These are phyloP conservation scores for Pseudopyricularia javanii DNA, from an alignment of 2,329 filamentous ascomycete genomes.

Conservation along the genomic window DNA sequence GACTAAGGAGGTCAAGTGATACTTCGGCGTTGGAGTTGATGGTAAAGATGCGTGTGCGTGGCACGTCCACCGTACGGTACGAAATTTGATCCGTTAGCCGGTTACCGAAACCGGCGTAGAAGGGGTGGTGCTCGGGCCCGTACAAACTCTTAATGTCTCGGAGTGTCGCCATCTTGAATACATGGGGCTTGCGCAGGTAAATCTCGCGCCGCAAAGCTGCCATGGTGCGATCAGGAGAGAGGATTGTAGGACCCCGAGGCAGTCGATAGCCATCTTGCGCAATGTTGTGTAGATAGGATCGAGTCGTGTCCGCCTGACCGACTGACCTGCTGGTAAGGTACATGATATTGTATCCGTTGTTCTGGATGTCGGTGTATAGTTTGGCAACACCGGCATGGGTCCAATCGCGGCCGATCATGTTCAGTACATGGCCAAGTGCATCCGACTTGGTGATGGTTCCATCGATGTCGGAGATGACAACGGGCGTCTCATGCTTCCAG, in stretches of 20 bases:
- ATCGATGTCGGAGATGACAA: conserved; percentile 97
- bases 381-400: conserved; percentile 95
- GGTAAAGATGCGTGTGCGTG: conserved; percentile 81
- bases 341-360: conserved; percentile 98
- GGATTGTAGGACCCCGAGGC: conserved; percentile 83
- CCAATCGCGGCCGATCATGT: conserved; percentile 96
- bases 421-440: conserved; percentile 84
- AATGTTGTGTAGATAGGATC: conserved; percentile 81
- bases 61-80: conserved; percentile 92
- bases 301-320: conserved; percentile 81
- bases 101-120: conserved; percentile 96
- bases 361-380: conserved; percentile 86
- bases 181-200: conserved; percentile 90
- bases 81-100: conserved; percentile 90
- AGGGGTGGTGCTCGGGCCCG: conserved; percentile 63
- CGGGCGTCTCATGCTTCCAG: conserved; percentile 82
- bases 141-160: conserved; percentile 90
- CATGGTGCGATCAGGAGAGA: conserved; percentile 90
- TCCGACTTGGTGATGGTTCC: conserved; percentile 98
- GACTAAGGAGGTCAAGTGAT: conserved; percentile 72
- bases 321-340: conserved; percentile 92
- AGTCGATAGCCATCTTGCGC: conserved; percentile 76
- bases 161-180: conserved; percentile 98
- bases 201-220: conserved; percentile 84
- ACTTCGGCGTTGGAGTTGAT: conserved; percentile 98